phyloP scores from a whole-genome alignment of 257 asterid species.

The Perilla frutescens region DNA sequence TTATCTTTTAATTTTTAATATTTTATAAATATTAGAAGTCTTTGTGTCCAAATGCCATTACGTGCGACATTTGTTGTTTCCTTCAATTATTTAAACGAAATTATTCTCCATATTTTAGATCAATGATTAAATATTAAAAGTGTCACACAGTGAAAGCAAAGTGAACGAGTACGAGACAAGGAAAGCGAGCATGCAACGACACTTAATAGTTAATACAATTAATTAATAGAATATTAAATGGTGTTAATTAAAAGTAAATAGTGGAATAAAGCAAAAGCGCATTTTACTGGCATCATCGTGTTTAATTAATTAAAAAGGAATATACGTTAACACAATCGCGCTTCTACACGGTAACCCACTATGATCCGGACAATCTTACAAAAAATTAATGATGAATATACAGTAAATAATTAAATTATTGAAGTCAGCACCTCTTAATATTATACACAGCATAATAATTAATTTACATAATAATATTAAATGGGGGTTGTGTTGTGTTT shows the following conservation, averaged over 20 bases:
- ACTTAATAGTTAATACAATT: neutral
- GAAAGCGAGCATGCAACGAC: slow-evolving; percentile 21
- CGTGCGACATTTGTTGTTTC: neutral
- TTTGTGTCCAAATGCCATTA: neutral
- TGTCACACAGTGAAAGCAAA: neutral
- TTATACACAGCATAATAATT: neutral
- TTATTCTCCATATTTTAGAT: neutral
- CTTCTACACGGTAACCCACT: neutral
- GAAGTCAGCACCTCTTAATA: neutral
- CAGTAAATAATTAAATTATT: neutral
- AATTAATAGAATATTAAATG: too few species aligned
- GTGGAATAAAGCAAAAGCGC: slow-evolving; percentile 28
- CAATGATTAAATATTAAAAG: neutral
- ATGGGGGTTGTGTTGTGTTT: too few species aligned
- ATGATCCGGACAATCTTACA: neutral
- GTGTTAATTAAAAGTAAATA: neutral
- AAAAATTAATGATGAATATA: neutral
- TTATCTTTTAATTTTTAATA: neutral
- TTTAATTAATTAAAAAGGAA: neutral
- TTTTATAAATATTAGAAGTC: slow-evolving; percentile 17
- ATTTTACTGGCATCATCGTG: neutral
- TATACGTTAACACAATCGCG: neutral
- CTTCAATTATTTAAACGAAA: neutral
- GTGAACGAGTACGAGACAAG: slow-evolving; percentile 8
- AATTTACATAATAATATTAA: neutral